Conservation (phyloP, 768 basidiomycete genomes). For the Rhizopogon rudus region DNA sequence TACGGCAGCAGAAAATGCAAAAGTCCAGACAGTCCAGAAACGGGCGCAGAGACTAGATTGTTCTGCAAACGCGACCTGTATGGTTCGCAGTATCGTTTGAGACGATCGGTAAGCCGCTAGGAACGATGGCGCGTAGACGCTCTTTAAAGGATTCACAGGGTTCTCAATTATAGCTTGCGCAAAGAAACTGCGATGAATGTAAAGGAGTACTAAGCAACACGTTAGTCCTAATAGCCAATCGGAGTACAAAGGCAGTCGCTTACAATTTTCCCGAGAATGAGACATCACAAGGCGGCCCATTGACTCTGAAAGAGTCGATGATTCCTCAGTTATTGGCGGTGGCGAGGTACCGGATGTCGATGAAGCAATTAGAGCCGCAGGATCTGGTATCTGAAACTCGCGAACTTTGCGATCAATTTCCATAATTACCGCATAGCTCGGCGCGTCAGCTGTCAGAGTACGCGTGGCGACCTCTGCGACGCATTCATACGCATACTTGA, state of each 20-base stretch:
- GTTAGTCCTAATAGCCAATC: not conserved
- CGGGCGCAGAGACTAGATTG: slow-evolving; percentile 46
- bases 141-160: slow-evolving; percentile 61
- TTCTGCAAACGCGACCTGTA: slow-evolving; percentile 41
- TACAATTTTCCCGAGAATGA: slow-evolving; percentile 31
- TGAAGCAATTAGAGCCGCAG: slow-evolving; percentile 33
- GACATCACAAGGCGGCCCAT: slow-evolving; percentile 37
- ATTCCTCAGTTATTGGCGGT: slow-evolving; percentile 6
- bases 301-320: slow-evolving; percentile 16
- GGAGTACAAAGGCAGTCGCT: slow-evolving; percentile 10
- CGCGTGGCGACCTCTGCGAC: slow-evolving; percentile 58
- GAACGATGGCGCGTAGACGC: slow-evolving; percentile 60
- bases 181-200: slow-evolving; percentile 65
- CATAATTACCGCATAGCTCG: slow-evolving; percentile 59
- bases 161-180: slow-evolving; percentile 68
- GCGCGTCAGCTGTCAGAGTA: slow-evolving; percentile 60
- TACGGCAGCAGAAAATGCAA: slow-evolving; percentile 51
- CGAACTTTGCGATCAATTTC: slow-evolving; percentile 65
- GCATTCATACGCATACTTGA: slow-evolving; percentile 60
- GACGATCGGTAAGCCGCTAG: slow-evolving; percentile 57
- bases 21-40: slow-evolving; percentile 64
- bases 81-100: slow-evolving; percentile 48
- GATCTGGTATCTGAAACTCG: slow-evolving; percentile 55
- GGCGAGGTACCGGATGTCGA: slow-evolving; percentile 23
- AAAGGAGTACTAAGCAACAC: slow-evolving; percentile 43